Evolutionary conservation across 306 rosid genomes (phyloP).

Genomic region (Sindora glabra): DNA sequence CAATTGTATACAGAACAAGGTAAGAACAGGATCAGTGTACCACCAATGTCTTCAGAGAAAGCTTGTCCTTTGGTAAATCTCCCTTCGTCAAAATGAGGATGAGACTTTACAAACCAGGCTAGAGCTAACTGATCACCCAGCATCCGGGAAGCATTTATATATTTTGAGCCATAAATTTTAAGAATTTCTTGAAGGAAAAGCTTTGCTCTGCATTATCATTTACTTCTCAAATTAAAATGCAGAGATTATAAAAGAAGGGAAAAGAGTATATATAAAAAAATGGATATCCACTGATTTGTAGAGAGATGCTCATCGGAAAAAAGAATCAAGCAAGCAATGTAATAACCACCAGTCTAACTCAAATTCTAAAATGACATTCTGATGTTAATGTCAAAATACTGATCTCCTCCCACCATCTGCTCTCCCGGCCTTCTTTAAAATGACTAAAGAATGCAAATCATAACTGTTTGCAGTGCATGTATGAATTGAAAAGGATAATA

Average conservation of each 20-base stretch:
- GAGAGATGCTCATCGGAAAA: neutral
- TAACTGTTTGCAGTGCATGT: neutral
- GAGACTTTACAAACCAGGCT: slow-evolving; percentile 80
- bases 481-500: neutral
- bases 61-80: slow-evolving; percentile 45
- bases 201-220: slow-evolving; percentile 60
- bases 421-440: no score
- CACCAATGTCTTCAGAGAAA: slow-evolving; percentile 60
- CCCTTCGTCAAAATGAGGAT: slow-evolving; percentile 55
- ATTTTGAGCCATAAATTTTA: slow-evolving; percentile 52
- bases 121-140: slow-evolving; percentile 97
- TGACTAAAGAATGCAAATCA: neutral
- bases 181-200: slow-evolving; percentile 65
- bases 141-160: slow-evolving; percentile 73
- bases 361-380: no score
- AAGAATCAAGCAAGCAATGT: neutral
- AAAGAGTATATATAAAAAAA: neutral
- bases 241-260: neutral
- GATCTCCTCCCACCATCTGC: no score
- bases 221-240: neutral
- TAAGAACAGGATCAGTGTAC: slow-evolving; percentile 59
- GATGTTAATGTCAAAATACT: neutral
- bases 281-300: neutral
- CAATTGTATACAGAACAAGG: slow-evolving; percentile 78
- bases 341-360: neutral